Percentiles rank a stretch among this genome's conserved stretches.
Evolutionary conservation across 2,329 filamentous ascomycete genomes (phyloP).

Genomic region (Xylaria sp.): DNA sequence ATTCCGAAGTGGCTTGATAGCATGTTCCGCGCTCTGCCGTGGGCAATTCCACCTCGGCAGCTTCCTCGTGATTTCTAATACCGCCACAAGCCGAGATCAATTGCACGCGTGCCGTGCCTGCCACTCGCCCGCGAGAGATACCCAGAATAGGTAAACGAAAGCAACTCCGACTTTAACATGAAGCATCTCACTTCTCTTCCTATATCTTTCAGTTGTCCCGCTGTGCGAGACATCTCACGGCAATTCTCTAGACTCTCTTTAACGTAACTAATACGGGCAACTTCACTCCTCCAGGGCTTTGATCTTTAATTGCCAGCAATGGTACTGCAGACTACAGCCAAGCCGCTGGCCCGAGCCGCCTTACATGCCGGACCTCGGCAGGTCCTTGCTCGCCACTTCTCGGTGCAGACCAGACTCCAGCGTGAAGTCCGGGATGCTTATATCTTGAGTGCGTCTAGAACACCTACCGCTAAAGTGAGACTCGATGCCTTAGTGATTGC

Average conservation of each 20-base stretch:
- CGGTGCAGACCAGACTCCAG: slow-evolving; percentile 38
- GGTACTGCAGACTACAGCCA: slow-evolving; percentile 22
- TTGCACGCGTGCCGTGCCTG: background rate
- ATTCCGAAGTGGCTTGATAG: too few species aligned
- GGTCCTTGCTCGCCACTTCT: slow-evolving; percentile 41
- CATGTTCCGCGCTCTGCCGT: too few species aligned
- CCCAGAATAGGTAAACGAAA: too few species aligned
- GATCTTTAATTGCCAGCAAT: slow-evolving; percentile 21
- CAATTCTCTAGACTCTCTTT: background rate
- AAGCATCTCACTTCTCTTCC: background rate
- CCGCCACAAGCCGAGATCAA: background rate
- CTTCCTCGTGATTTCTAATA: background rate
- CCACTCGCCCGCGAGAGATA: too few species aligned
- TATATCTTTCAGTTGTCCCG: background rate
- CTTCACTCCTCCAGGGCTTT: background rate
- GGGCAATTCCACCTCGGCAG: background rate
- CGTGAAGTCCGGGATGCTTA: slow-evolving; percentile 85
- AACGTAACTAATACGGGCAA: background rate
- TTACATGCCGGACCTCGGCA: slow-evolving; percentile 19
- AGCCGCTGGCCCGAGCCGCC: slow-evolving; percentile 23
- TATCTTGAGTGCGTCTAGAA: slow-evolving; percentile 84
- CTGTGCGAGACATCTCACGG: background rate
- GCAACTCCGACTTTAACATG: too few species aligned
- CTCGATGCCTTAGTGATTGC: background rate
- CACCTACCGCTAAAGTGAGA: slow-evolving; percentile 77